Percentiles rank a stretch among this genome's conserved stretches.
These are phyloP conservation scores for Orychophragmus violaceus DNA, from an alignment of 345 rosid genomes.

Conservation along the genomic window DNA sequence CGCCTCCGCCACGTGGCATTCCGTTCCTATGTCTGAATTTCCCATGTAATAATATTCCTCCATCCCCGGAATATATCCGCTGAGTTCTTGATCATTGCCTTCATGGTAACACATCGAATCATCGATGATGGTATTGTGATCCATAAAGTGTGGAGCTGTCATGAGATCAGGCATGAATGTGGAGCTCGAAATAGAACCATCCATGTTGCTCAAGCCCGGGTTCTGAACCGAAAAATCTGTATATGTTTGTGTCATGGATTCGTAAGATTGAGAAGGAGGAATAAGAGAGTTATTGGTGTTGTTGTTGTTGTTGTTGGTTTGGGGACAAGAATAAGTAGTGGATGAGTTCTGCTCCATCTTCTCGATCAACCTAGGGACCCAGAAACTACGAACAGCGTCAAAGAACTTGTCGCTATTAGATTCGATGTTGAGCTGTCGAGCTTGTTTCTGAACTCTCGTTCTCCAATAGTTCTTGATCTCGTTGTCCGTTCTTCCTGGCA, in stretches of 20 bases:
- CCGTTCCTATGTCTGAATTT: slow-evolving; percentile 24
- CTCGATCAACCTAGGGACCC: slow-evolving; percentile 76
- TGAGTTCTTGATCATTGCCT: slow-evolving; percentile 22
- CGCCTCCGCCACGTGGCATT: slow-evolving; percentile 41
- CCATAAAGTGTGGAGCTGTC: slow-evolving; percentile 30
- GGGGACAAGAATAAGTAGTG: slow-evolving; percentile 9
- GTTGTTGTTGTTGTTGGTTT: slow-evolving; percentile 2
- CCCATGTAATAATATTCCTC: slow-evolving; percentile 33
- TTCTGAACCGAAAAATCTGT: not conserved
- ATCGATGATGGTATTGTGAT: slow-evolving; percentile 23
- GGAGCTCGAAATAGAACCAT: slow-evolving; percentile 17
- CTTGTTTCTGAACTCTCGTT: slow-evolving; percentile 90
- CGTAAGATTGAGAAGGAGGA: slow-evolving; percentile 12
- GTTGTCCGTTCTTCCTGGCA: slow-evolving; percentile 92
- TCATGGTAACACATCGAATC: slow-evolving; percentile 14
- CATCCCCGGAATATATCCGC: slow-evolving; percentile 31
- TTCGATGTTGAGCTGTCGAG: slow-evolving; percentile 70
- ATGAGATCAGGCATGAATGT: slow-evolving; percentile 30
- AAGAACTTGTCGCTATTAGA: slow-evolving; percentile 65
- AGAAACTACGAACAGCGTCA: slow-evolving; percentile 54
- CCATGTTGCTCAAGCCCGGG: slow-evolving; percentile 9
- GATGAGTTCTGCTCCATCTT: slow-evolving; percentile 51
- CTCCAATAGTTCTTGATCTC: slow-evolving; percentile 97
- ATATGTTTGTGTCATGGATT: slow-evolving; percentile 5
- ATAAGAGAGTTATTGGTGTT: slow-evolving; percentile 19